Percentiles rank a stretch among this genome's conserved stretches.
Evolutionary conservation across 768 basidiomycete species (phyloP).

Genomic region (Mycena galericulata): DNA sequence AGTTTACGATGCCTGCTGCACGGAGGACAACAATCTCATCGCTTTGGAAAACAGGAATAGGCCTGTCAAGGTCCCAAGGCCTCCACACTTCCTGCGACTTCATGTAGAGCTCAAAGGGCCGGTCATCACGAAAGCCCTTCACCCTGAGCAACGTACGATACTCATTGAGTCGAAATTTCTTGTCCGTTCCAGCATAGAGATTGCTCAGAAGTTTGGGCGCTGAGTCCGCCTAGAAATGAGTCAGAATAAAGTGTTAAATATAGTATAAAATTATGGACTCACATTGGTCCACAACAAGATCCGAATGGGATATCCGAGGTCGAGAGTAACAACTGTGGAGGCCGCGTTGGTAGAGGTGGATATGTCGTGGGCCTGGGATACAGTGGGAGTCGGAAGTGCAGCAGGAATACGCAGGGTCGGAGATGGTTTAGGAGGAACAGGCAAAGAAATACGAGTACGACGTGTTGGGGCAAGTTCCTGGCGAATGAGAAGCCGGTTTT

Average conservation of each 20-base stretch:
- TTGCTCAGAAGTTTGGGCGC: neutral
- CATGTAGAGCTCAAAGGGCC: neutral
- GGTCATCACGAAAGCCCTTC: neutral
- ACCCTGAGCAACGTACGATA: neutral
- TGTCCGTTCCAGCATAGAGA: neutral
- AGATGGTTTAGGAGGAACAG: no score
- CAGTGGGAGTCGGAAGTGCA: no score
- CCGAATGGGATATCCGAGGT: neutral
- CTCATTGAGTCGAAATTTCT: neutral
- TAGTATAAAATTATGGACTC: neutral
- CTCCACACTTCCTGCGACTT: neutral
- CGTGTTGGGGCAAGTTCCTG: no score
- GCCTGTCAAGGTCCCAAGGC: neutral
- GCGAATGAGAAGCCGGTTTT: no score
- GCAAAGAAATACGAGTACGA: no score
- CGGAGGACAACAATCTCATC: neutral
- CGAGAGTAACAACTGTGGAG: neutral
- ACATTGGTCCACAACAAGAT: neutral
- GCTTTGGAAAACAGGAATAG: neutral
- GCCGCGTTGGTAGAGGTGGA: no score
- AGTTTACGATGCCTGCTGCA: neutral
- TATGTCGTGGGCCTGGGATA: no score
- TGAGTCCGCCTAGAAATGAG: neutral
- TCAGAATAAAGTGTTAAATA: neutral
- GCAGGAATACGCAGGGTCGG: no score